A percentile compares a stretch with the other conserved stretches of the same genome.
phyloP scores from a whole-genome alignment of 371 early-diverging fungal genomes.

The Funneliformis caledonium region DNA sequence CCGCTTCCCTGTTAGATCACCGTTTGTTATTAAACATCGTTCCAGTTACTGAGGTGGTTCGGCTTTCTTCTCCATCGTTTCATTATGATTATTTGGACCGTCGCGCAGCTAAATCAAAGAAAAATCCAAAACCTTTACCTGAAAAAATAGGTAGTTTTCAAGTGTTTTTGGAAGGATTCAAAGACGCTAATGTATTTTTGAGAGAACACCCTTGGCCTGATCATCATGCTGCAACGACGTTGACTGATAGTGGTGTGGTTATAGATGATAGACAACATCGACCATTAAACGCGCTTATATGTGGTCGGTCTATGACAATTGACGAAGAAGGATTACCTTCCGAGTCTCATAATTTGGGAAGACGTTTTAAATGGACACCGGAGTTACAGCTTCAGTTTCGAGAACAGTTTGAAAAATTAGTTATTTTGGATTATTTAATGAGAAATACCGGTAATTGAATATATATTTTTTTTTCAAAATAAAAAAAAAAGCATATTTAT shows the following conservation, averaged over 20 bases:
- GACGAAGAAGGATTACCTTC: conserved; percentile 39
- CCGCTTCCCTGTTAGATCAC: conserved; percentile 79
- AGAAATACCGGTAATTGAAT: conserved; percentile 77
- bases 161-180: conserved; percentile 79
- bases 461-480: neutral
- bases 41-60: conserved; percentile 82
- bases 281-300: conserved; percentile 26
- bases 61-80: conserved; percentile 76
- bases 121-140: conserved; percentile 58
- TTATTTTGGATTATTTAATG: conserved; percentile 87
- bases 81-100: conserved; percentile 72
- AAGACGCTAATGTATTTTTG: conserved; percentile 84
- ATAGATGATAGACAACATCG: neutral
- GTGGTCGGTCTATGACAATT: conserved; percentile 35
- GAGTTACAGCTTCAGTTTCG: conserved; percentile 72
- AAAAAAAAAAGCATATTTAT: neutral
- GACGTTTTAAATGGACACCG: conserved; percentile 65
- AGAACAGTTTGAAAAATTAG: conserved; percentile 82
- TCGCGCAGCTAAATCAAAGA: conserved; percentile 49
- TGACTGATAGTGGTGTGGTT: neutral
- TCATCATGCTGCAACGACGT: neutral
- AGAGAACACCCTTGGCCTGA: conserved; percentile 63
- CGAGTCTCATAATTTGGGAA: conserved; percentile 7
- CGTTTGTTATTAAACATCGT: conserved; percentile 79
- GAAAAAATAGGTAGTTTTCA: conserved; percentile 88